These are phyloP conservation scores for Piper betle DNA, from an alignment of 164 flowering plant species.

Conservation along the genomic window DNA sequence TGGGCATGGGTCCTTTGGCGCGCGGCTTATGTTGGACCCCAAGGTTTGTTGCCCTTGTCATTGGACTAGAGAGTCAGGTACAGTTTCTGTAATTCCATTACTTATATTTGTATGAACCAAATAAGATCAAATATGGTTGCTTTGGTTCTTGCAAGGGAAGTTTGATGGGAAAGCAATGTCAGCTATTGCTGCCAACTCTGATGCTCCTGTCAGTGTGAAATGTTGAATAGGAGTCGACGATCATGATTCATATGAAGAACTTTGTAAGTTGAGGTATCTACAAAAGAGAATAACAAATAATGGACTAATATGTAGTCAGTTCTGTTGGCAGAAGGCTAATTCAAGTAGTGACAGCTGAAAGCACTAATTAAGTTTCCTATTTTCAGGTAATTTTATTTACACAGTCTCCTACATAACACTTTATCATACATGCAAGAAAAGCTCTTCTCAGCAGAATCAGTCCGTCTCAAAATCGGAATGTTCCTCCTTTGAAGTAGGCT, in stretches of 20 bases:
- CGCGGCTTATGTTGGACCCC: constrained; percentile 80
- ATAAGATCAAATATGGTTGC: too few species aligned
- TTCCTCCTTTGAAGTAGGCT: constrained; percentile 87
- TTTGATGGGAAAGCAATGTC: constrained; percentile 96
- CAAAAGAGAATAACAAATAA: too few species aligned
- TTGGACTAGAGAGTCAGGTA: too few species aligned
- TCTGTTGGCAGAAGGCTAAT: too few species aligned
- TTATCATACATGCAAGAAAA: constrained; percentile 86
- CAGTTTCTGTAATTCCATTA: too few species aligned
- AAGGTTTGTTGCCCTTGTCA: constrained; percentile 60
- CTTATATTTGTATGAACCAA: too few species aligned
- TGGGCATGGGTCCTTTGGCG: constrained; percentile 98
- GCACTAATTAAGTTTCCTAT: neutral
- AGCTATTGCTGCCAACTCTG: constrained; percentile 71
- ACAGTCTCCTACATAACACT: constrained; percentile 93
- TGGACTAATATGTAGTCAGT: too few species aligned
- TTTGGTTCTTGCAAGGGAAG: constrained; percentile 49
- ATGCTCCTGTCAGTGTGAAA: constrained; percentile 90
- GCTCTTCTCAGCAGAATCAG: constrained; percentile 91
- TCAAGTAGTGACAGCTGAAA: too few species aligned
- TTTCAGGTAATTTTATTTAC: constrained; percentile 81
- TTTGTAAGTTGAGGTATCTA: too few species aligned
- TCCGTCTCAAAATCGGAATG: constrained; percentile 78
- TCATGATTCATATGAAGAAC: constrained; percentile 87
- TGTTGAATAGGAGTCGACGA: constrained; percentile 95